Evolutionary conservation across 139 green algal genomes (phyloP), one percentile per base, ranked within the genome.

Genomic region (Ostreobium quekettii): DNA sequence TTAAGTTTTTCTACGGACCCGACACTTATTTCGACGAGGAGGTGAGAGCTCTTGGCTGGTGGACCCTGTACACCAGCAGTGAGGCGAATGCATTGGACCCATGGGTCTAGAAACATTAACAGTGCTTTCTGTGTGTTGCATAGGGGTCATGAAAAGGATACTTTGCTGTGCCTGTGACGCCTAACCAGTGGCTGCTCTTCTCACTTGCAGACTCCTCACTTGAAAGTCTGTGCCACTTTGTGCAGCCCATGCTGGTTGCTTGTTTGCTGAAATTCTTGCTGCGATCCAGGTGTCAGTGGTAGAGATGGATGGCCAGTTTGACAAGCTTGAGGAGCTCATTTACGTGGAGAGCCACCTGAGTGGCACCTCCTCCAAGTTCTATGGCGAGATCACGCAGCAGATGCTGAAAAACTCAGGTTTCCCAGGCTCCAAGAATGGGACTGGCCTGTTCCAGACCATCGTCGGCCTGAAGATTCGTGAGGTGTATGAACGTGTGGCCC

Each of bases 241-340:
- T 56, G 46, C 46, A 19, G 22, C 46, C 22, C 22, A 22, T 22
- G 19, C 19, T 49, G 28, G 56, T 49, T 64, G 56, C 19, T 49
- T 33, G 28, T 33, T 24, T 49, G n/a, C 11, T 64, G 56, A 31
- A 33, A 15, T 33, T 31, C 28, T 31, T 33, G 15, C n/a, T 64
- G 56, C 11, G 11, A 39, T 64, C 11, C 42, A 53, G 42, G 87
- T 94, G 47, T 91, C 79, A 47, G 93, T 97, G 4, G 77, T 98
- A 67, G 93, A 98, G 82, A 96, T 98, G 91, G 92, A 97, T 69
- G 93, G 90, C 67, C 86, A 96, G 82, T 99, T 99, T 74, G 93
- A 99, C 84, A 97, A 97, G 87, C 86, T 99, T 47, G 93, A 99
- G 88, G 95, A 99, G 90, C 91, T 99, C 33, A 99, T 99, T 87